These are phyloP conservation scores for Debaryomyces castellii DNA, from an alignment of 805 yeast species.

Conservation along the genomic window DNA sequence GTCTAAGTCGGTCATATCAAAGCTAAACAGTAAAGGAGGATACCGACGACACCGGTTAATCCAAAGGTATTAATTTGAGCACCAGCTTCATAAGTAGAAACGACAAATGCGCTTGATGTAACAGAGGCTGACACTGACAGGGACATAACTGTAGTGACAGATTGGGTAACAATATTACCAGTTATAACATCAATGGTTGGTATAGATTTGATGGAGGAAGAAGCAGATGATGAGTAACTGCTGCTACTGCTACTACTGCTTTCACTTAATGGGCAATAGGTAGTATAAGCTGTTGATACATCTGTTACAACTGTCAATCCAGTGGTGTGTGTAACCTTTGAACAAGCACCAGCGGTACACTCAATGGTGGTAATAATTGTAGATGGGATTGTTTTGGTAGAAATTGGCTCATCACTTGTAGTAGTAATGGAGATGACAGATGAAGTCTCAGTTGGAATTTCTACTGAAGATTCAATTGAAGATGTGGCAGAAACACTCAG, in stretches of 20 bases:
- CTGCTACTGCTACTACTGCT: neutral
- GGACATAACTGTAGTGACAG: conserved; percentile 18
- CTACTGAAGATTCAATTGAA: conserved; percentile 5
- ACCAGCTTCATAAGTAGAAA: conserved; percentile 29
- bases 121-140: conserved; percentile 14
- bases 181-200: conserved; percentile 41
- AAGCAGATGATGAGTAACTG: conserved; percentile 13
- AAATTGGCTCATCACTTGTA: neutral
- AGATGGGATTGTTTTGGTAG: neutral
- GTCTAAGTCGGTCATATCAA: conserved; percentile 6
- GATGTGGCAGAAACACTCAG: conserved; percentile 5
- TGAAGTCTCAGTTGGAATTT: conserved; percentile 1
- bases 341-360: conserved; percentile 15
- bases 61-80: conserved; percentile 19
- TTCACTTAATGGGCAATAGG: conserved; percentile 31
- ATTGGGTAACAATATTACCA: conserved; percentile 37
- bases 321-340: conserved; percentile 28
- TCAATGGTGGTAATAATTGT: neutral
- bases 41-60: conserved; percentile 23
- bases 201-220: conserved; percentile 6
- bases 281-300: conserved; percentile 39
- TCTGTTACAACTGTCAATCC: conserved; percentile 32
- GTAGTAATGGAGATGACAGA: conserved; percentile 5
- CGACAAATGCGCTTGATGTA: conserved; percentile 9
- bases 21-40: conserved; percentile 20